These are phyloP conservation scores for Neoarthrinium moseri DNA, from an alignment of 2,329 filamentous ascomycete species.

Conservation along the genomic window DNA sequence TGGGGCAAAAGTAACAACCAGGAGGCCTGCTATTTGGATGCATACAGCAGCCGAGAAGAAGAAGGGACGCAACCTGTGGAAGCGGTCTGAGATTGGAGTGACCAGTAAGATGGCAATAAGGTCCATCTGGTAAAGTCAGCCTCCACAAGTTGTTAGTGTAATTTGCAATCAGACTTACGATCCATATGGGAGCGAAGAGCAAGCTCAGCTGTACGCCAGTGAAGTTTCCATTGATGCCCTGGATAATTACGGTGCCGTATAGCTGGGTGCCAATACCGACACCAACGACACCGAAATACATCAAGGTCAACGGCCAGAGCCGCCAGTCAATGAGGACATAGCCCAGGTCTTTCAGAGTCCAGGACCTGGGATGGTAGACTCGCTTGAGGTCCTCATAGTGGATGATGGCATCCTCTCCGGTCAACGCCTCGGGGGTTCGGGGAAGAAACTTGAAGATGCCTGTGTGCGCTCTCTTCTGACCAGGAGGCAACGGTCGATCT, in stretches of 20 bases:
- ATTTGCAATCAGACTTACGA: too few species aligned
- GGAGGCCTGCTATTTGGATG: constrained; percentile 79
- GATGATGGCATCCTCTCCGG: constrained; percentile 72
- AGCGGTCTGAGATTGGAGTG: constrained; percentile 83
- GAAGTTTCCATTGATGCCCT: constrained; percentile 70
- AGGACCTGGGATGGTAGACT: constrained; percentile 74
- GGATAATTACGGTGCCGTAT: constrained; percentile 85
- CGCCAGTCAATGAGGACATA: constrained; percentile 80
- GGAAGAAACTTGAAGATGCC: constrained; percentile 67
- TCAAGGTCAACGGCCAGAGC: constrained; percentile 79
- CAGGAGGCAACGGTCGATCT: constrained; percentile 75
- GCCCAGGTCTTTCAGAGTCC: constrained; percentile 69
- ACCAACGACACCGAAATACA: constrained; percentile 95
- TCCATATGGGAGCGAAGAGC: constrained; percentile 89
- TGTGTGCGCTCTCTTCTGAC: constrained; percentile 51
- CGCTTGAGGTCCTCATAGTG: constrained; percentile 82
- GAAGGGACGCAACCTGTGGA: constrained; percentile 74
- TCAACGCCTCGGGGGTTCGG: constrained; percentile 66
- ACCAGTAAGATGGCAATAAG: constrained; percentile 82
- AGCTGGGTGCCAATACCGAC: constrained; percentile 88
- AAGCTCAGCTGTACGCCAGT: constrained; percentile 75
- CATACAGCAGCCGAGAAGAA: constrained; percentile 78
- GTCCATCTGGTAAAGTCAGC: constrained; percentile 62
- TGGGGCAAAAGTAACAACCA: constrained; percentile 74
- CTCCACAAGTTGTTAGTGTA: too few species aligned